Conservation (phyloP, 768 basidiomycete species). For the Suillus subalutaceus region DNA sequence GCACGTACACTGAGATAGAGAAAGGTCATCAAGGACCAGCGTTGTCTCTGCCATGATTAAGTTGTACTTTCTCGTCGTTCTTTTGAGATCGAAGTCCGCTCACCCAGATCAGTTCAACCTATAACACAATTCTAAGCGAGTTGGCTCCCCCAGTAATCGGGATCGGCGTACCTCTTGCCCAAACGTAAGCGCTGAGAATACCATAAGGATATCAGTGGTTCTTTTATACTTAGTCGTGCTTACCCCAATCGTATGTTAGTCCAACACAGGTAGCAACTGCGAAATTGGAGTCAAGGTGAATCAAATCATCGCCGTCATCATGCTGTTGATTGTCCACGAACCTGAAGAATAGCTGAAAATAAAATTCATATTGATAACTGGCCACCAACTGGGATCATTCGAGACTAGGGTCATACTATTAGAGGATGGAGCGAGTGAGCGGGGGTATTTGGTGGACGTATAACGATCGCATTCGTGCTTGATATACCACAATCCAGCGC, state of each 20-base stretch:
- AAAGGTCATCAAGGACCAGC: background rate
- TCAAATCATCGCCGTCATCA: background rate
- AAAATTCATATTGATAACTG: background rate
- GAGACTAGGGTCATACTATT: background rate
- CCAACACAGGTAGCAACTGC: background rate
- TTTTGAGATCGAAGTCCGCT: background rate
- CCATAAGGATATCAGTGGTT: background rate
- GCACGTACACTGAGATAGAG: background rate
- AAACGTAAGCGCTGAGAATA: background rate
- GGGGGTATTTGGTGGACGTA: background rate
- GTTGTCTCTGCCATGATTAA: background rate
- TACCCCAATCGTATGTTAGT: background rate
- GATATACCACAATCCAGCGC: too few species aligned
- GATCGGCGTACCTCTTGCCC: background rate
- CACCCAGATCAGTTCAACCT: background rate
- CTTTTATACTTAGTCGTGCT: background rate
- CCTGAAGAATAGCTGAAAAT: background rate
- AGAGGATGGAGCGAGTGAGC: background rate
- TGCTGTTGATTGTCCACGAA: background rate
- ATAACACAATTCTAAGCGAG: background rate
- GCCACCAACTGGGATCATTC: background rate
- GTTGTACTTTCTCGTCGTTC: background rate
- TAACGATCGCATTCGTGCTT: too few species aligned
- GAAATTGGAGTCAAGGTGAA: background rate
- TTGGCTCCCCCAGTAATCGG: background rate